A percentile compares a stretch with the other conserved stretches of the same genome.
Conservation (phyloP, 768 basidiomycete genomes). For the Dioszegia crocea region DNA sequence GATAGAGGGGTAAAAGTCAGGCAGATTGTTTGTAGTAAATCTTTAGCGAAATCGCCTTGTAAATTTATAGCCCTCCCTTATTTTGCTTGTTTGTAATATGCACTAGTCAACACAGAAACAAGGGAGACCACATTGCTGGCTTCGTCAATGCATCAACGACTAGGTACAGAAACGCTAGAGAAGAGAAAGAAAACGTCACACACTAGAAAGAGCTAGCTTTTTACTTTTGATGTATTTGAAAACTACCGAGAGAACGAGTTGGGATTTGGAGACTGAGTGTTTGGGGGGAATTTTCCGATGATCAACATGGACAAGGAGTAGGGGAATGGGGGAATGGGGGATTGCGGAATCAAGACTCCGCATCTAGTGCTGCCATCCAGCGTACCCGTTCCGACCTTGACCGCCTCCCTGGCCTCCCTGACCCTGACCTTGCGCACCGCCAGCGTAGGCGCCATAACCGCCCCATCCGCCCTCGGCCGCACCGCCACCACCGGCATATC, state of each 20-base stretch:
- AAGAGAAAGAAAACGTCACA: no score
- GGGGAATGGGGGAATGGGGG: background rate
- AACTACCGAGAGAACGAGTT: background rate
- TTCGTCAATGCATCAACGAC: no score
- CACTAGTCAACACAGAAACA: no score
- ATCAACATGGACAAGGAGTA: no score
- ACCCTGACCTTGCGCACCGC: constrained; percentile 38
- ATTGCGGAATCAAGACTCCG: background rate
- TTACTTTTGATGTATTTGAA: no score
- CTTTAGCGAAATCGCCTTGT: no score
- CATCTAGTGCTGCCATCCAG: constrained; percentile 31
- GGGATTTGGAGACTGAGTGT: background rate
- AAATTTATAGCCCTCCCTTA: no score
- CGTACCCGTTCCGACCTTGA: constrained; percentile 28
- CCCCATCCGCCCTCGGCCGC: constrained; percentile 1
- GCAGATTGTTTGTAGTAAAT: no score
- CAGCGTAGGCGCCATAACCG: constrained; percentile 34
- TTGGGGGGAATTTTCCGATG: background rate
- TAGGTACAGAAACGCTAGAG: no score
- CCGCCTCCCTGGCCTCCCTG: constrained; percentile 30
- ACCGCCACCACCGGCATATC: background rate
- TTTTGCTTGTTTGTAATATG: background rate
- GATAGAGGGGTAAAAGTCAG: no score
- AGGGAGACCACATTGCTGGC: no score
- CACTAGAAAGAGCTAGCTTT: no score